These are phyloP conservation scores for Metschnikowia corniflorae DNA, from an alignment of 805 yeast genomes.

Conservation along the genomic window DNA sequence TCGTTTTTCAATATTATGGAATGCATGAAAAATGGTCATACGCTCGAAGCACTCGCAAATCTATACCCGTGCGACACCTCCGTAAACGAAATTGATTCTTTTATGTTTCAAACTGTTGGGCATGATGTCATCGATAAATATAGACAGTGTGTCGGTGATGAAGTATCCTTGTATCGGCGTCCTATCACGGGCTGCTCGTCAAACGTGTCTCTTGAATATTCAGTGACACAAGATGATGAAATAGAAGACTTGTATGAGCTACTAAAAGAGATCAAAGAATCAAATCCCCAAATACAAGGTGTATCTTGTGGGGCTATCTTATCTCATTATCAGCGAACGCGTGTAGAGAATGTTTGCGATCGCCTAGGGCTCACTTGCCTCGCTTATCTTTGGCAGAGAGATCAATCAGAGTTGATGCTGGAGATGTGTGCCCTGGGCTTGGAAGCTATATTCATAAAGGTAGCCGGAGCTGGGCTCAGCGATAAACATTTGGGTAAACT, in stretches of 20 bases:
- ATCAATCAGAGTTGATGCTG: constrained; percentile 72
- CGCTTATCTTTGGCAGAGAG: constrained; percentile 86
- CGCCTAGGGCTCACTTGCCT: constrained; percentile 66
- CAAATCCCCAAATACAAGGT: constrained; percentile 72
- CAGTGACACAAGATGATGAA: constrained; percentile 69
- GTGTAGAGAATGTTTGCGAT: constrained; percentile 88
- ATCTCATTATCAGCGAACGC: constrained; percentile 89
- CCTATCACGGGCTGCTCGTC: constrained; percentile 60
- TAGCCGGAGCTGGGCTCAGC: constrained; percentile 85
- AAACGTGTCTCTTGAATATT: constrained; percentile 67
- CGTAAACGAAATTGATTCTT: constrained; percentile 74
- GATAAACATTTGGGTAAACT: constrained; percentile 64
- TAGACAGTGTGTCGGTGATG: constrained; percentile 56
- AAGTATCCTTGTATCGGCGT: constrained; percentile 71
- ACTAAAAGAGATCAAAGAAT: constrained; percentile 41
- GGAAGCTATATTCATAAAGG: constrained; percentile 87
- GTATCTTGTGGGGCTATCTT: constrained; percentile 95
- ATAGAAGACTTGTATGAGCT: constrained; percentile 75
- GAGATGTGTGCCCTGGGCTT: constrained; percentile 68
- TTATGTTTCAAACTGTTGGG: constrained; percentile 98
- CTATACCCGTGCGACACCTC: constrained; percentile 55
- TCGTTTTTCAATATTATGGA: constrained; percentile 87
- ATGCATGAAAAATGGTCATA: constrained; percentile 82
- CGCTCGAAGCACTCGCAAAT: constrained; percentile 80
- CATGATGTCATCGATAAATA: constrained; percentile 70